A percentile compares a stretch with the other conserved stretches of the same genome.
Conservation (phyloP, 2,329 filamentous ascomycete species). For the Ophiobolus disseminans region DNA sequence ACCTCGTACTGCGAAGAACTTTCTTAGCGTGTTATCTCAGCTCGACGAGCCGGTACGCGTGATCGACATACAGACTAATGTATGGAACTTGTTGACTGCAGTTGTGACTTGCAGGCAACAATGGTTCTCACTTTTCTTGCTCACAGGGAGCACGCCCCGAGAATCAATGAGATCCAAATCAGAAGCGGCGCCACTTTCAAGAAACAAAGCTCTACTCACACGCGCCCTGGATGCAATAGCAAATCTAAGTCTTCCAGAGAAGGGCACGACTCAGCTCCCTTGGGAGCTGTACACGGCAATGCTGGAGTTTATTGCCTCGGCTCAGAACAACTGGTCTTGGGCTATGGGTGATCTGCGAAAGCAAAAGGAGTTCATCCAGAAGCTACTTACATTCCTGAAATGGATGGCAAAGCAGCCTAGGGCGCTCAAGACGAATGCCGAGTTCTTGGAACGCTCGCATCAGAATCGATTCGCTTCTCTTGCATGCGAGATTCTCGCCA, state of each 20-base stretch:
- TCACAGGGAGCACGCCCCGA: slow-evolving; percentile 85
- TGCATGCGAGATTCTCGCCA: slow-evolving; percentile 85
- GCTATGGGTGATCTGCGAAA: slow-evolving; percentile 81
- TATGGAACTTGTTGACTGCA: slow-evolving; percentile 86
- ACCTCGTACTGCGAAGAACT: slow-evolving; percentile 80
- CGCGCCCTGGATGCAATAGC: slow-evolving; percentile 75
- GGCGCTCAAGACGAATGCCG: slow-evolving; percentile 31
- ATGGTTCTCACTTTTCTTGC: slow-evolving; percentile 92
- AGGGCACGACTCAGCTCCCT: slow-evolving; percentile 43
- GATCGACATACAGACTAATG: slow-evolving; percentile 67
- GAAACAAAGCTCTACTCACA: slow-evolving; percentile 72
- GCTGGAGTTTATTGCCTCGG: slow-evolving; percentile 83
- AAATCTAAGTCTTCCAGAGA: slow-evolving; percentile 68
- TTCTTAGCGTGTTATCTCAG: slow-evolving; percentile 77
- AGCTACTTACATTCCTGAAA: slow-evolving; percentile 73
- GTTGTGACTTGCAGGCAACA: slow-evolving; percentile 91
- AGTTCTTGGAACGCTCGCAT: slow-evolving; percentile 37
- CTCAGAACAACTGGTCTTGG: slow-evolving; percentile 96
- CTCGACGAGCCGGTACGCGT: slow-evolving; percentile 78
- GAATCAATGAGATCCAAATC: slow-evolving; percentile 69
- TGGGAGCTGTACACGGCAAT: slow-evolving; percentile 71
- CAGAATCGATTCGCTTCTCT: slow-evolving; percentile 73
- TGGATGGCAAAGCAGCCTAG: slow-evolving; percentile 40
- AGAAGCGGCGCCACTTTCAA: slow-evolving; percentile 46
- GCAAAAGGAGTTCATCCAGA: slow-evolving; percentile 74